These are phyloP conservation scores for Fusarium piperis DNA, from an alignment of 2,329 filamentous ascomycete genomes.

Conservation along the genomic window DNA sequence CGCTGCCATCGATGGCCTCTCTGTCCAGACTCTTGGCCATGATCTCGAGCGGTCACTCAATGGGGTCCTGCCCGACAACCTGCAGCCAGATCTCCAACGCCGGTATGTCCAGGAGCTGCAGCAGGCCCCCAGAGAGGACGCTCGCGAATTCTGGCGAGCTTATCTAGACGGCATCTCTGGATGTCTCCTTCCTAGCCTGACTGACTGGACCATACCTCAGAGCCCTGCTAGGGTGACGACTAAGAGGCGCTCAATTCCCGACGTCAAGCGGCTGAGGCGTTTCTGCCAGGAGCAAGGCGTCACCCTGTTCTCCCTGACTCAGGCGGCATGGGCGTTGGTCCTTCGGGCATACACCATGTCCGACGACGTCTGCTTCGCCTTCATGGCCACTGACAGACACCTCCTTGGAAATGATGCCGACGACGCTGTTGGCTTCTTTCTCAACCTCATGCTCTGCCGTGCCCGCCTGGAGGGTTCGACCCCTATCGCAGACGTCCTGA, in stretches of 20 bases:
- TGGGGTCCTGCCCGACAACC: not conserved
- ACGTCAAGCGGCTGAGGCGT: not conserved
- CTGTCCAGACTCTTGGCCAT: not conserved
- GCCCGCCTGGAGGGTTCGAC: not conserved
- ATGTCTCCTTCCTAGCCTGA: not conserved
- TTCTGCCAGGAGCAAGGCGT: constrained; percentile 7
- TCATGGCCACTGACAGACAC: constrained; percentile 12
- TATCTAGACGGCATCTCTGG: not conserved
- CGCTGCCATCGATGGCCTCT: not conserved
- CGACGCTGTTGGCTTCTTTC: constrained; percentile 12
- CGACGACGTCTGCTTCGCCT: constrained; percentile 9
- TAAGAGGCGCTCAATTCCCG: not conserved
- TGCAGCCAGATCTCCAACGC: not conserved
- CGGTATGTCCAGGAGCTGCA: not conserved
- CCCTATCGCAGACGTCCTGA: not conserved
- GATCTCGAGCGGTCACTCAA: not conserved
- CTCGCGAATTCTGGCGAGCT: not conserved
- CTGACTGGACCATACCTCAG: not conserved
- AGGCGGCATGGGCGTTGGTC: constrained; percentile 4
- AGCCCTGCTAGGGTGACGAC: not conserved
- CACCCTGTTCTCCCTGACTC: not conserved
- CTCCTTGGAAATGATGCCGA: constrained; percentile 4
- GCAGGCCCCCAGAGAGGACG: not conserved
- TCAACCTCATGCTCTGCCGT: constrained; percentile 4
- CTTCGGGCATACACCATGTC: not conserved